Evolutionary conservation across 768 basidiomycete genomes (phyloP), one percentile per base, ranked within the genome.

Genomic region (Termitomyces sp.): DNA sequence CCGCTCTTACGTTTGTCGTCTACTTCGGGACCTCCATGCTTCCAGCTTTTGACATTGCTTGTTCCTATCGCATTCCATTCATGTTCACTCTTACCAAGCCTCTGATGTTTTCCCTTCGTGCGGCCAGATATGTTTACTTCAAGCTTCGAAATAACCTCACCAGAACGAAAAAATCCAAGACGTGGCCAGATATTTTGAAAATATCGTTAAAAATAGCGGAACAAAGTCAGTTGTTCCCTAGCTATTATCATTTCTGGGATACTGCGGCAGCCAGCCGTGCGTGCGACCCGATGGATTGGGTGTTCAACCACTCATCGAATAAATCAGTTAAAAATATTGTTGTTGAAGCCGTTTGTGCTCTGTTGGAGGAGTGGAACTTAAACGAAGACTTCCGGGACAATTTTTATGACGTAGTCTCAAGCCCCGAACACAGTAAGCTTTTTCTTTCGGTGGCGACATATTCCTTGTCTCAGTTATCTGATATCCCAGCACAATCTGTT

Each of bases 301-400:
- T 52, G 7, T 52, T 52, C n/a, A 52, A 52, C 6, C 51, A 52
- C 26, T 52, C 51, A n/a, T 52, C 51, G 6, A 52, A 52, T 13
- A 26, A 40, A 40, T 52, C 51, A 10, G 36, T 30, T 0, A 52
- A 38, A 40, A 20, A 28, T 2, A 24, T 52, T 2, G 51, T 52
- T 2, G 24, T 24, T 26, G 38, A 40, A 8, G 51, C 26, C 2
- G 26, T 28, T 11, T 52, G 51, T 40, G 51, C 36, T n/a, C 26
- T 52, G 26, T 9, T 52, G 1, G 38, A 52, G n/a, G 51, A 52
- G n/a, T 52, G 38, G 51, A 43, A 43, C 20, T 43, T 20, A 4
- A 22, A 20, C 3, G 41, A 43, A 43, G 41, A 22, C 20, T 20
- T 43, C 41, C 41, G 41, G 41, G 41, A 43, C 9, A 43, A 43